Conservation (phyloP, 2,329 filamentous ascomycete species). For the Trichoderma cornu-damae region DNA sequence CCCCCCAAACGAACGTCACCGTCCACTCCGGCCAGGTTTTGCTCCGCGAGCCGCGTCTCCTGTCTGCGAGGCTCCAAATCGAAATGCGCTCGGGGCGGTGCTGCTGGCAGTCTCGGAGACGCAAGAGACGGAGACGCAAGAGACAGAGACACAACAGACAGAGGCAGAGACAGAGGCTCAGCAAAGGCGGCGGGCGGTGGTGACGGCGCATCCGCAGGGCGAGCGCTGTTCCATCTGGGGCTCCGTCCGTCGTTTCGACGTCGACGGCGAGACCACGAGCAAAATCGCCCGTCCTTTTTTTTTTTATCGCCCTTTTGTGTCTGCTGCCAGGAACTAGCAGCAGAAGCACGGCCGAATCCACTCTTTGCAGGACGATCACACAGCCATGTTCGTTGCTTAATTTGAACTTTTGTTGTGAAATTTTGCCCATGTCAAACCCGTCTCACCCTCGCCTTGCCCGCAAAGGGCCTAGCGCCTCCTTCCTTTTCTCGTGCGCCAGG, state of each 20-base stretch:
- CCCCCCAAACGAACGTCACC: background rate
- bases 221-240: constrained; percentile 14
- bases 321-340: too few relatives aligned
- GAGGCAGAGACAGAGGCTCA: background rate
- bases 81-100: background rate
- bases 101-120: too few relatives aligned
- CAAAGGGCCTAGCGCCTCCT: background rate
- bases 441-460: constrained; percentile 9
- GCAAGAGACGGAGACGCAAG: too few relatives aligned
- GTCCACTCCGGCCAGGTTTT: background rate
- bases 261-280: background rate
- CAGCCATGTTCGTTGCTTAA: constrained; percentile 4
- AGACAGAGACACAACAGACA: too few relatives aligned
- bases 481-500: too few relatives aligned
- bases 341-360: constrained; percentile 11
- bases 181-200: background rate
- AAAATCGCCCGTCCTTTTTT: background rate
- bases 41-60: constrained; percentile 2
- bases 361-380: constrained; percentile 9
- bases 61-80: constrained; percentile 6
- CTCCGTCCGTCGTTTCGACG: background rate
- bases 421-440: constrained; percentile 11
- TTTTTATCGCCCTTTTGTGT: background rate
- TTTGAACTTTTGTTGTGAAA: constrained; percentile 11
- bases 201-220: constrained; percentile 7